phyloP scores from a whole-genome alignment of 164 flowering plant genomes.

The Stephania japonica region DNA sequence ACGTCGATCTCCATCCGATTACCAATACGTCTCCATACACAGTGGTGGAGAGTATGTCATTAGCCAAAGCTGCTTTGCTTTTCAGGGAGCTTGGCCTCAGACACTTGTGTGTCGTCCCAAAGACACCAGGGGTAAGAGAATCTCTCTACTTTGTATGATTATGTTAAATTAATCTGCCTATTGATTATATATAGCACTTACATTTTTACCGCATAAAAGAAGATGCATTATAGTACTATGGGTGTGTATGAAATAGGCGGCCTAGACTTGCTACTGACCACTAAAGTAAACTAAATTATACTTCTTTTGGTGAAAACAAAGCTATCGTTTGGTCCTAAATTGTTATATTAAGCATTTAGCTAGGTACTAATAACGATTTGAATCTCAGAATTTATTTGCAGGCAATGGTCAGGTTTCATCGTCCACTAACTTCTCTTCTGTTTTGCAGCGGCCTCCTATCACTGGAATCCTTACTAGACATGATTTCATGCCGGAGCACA shows the following conservation, averaged over 20 bases:
- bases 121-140: slow-evolving; percentile 65
- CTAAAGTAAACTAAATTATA: no score
- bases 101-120: slow-evolving; percentile 88
- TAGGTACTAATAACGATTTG: background rate
- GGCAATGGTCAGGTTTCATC: background rate
- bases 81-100: slow-evolving; percentile 79
- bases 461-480: slow-evolving; percentile 87
- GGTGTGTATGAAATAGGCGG: background rate
- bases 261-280: background rate
- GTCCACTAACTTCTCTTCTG: background rate
- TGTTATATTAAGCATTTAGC: no score
- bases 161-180: background rate
- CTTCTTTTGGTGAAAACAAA: no score
- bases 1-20: slow-evolving; percentile 92
- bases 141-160: slow-evolving; percentile 3
- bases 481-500: slow-evolving; percentile 85
- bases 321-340: no score
- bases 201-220: background rate
- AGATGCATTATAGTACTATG: background rate
- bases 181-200: background rate
- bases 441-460: slow-evolving; percentile 78
- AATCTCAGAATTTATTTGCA: background rate
- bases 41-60: slow-evolving; percentile 91
- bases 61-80: slow-evolving; percentile 84
- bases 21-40: slow-evolving; percentile 85